phyloP scores from a whole-genome alignment of 2,329 filamentous ascomycete genomes.

The Zasmidium angulare region DNA sequence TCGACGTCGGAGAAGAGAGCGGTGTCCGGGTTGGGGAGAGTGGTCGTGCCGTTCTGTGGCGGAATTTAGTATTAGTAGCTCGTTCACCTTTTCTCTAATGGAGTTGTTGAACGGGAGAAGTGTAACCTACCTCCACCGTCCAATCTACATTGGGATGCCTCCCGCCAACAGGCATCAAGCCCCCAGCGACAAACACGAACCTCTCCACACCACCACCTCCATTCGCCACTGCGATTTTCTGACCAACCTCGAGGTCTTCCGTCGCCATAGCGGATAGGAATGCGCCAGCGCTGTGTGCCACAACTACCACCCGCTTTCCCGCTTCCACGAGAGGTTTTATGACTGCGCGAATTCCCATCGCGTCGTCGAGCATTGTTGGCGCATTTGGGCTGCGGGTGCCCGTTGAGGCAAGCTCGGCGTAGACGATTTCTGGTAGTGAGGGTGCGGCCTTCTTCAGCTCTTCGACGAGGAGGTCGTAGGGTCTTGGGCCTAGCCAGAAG shows the following conservation, averaged over 20 bases:
- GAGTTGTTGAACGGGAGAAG: background rate
- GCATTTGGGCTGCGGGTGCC: background rate
- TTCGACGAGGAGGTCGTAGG: background rate
- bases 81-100: background rate
- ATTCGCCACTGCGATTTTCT: background rate
- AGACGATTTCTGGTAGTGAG: background rate
- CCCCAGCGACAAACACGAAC: background rate
- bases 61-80: background rate
- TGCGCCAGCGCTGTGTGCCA: background rate
- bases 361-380: conserved; percentile 2
- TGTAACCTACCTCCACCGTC: background rate
- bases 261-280: conserved; percentile 3
- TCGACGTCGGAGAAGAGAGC: background rate
- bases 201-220: background rate
- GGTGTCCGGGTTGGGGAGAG: background rate
- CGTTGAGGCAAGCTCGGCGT: background rate
- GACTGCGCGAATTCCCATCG: background rate
- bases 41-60: background rate
- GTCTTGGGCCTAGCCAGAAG: background rate
- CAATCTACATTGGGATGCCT: background rate
- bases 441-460: background rate
- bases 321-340: conserved; percentile 1
- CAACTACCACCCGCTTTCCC: background rate
- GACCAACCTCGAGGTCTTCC: background rate
- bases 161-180: background rate